Evolutionary conservation across 495 filamentous ascomycete genomes (phyloP), one percentile per base, ranked within the genome.

Genomic region (Talaromyces trachyspermus): DNA sequence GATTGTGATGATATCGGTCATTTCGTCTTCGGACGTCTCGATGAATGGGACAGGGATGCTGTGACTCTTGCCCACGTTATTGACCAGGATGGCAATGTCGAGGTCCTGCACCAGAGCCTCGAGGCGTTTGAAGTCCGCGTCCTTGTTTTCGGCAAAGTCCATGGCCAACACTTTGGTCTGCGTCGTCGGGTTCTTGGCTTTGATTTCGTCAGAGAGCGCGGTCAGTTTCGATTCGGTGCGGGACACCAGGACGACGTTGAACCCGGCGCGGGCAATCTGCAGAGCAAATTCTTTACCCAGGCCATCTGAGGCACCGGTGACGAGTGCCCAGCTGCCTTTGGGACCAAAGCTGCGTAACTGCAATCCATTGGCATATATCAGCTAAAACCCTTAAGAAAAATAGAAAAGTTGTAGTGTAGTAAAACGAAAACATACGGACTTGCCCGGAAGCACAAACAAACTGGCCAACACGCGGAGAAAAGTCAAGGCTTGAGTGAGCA

Each of bases 21-120:
- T 78, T 69, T 97, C 94, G 36, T 81, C 68, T 50, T 80, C 70
- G 10, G 80, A 63, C 5, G 90, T 96, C 55, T 85, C 69, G 22
- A 84, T 69, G 71, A 97, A 99, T 0, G 89, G 80, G 7, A 90
- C 87, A 12, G 94, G 94, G 44, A 96, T 94, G 59, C 76, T 81
- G 72, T 97, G 94, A 63, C 83, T 88, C 65, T 86, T 84, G 53
- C 94, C 94, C 41, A 99, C 94, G 60, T 99, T 99, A 76, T 99
- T 99, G 69, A 99, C 73, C 48, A 99, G 70, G 52, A 99, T 81
- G 35, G 84, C 82, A 12, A 99, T 72, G 48, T 96, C 89, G 38
- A 95, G 74, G 6, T 77, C 79, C 18, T 78, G 63, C 44, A 95
- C 66, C 22, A 88, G 58, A 38, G 76, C 58, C 48, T 78, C 75